These are phyloP conservation scores for Parascedosporium putredinis DNA, from an alignment of 2,329 filamentous ascomycete species.

Conservation along the genomic window DNA sequence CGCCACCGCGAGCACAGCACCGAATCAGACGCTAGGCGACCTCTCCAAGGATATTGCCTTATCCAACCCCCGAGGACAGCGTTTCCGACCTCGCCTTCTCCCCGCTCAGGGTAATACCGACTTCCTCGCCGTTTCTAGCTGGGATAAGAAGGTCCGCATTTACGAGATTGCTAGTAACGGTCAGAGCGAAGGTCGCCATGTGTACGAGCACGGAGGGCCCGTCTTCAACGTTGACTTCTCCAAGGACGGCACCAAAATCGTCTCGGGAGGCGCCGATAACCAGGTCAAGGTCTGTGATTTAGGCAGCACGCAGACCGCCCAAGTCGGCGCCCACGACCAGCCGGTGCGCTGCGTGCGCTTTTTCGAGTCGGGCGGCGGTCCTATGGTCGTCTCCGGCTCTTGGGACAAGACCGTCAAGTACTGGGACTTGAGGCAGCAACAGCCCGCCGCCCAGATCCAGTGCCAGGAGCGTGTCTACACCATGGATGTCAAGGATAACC, in stretches of 20 bases:
- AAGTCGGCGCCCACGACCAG: conserved; percentile 77
- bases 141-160: conserved; percentile 97
- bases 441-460: conserved; percentile 53
- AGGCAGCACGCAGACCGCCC: conserved; percentile 50
- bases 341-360: conserved; percentile 71
- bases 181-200: conserved; percentile 72
- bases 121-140: conserved; percentile 81
- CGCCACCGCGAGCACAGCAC: conserved; percentile 38
- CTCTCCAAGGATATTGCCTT: conserved; percentile 81
- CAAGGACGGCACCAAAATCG: conserved; percentile 87
- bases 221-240: conserved; percentile 82
- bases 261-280: conserved; percentile 84
- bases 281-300: conserved; percentile 82
- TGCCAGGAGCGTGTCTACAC: conserved; percentile 77
- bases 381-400: conserved; percentile 83
- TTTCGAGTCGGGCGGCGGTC: conserved; percentile 59
- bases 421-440: conserved; percentile 65
- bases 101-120: conserved; percentile 46
- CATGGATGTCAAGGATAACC: conserved; percentile 80
- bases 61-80: conserved; percentile 68
- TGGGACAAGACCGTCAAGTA: conserved; percentile 90
- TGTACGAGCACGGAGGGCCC: conserved; percentile 77
- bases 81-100: conserved; percentile 84
- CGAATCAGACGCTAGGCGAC: conserved; percentile 73
- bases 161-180: conserved; percentile 79